phyloP scores from a whole-genome alignment of 208 protist species.

The Leishmania amazonensis region DNA sequence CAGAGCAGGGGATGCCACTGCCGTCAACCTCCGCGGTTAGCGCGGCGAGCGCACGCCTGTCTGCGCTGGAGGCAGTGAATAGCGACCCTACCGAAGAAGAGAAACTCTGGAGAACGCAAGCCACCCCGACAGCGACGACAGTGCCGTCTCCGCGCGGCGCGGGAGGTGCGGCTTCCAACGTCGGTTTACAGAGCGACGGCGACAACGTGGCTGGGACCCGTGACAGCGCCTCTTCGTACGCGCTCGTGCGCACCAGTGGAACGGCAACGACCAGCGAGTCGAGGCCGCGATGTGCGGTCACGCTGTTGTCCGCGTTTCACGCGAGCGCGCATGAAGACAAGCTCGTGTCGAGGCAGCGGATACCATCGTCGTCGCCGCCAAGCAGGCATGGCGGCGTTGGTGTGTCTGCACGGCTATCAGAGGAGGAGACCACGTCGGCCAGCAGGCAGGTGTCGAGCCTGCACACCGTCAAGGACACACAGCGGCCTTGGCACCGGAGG shows the following conservation, averaged over 20 bases:
- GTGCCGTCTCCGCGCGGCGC: neutral
- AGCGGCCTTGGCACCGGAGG: neutral
- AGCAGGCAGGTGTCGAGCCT: conserved; percentile 2
- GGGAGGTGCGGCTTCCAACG: neutral
- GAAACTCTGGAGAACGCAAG: neutral
- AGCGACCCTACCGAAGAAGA: neutral
- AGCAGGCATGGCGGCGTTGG: neutral
- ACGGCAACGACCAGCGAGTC: conserved; percentile 10
- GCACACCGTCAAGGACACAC: conserved; percentile 10
- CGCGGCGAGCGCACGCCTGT: neutral
- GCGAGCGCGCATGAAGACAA: neutral
- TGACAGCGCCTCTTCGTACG: neutral
- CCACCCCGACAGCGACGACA: neutral
- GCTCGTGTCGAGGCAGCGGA: neutral
- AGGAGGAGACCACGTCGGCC: neutral
- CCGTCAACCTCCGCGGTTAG: neutral
- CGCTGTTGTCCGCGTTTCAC: neutral
- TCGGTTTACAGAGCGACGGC: neutral
- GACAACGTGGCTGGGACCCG: neutral
- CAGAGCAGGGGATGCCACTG: conserved; percentile 23
- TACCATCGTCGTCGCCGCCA: neutral
- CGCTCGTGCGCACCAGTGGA: conserved; percentile 1
- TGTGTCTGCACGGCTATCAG: neutral
- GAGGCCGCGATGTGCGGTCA: neutral
- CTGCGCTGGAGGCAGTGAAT: neutral